Evolutionary conservation across 805 yeast species (phyloP), one percentile per base, ranked within the genome.

Genomic region (Zygosaccharomyces siamensis): DNA sequence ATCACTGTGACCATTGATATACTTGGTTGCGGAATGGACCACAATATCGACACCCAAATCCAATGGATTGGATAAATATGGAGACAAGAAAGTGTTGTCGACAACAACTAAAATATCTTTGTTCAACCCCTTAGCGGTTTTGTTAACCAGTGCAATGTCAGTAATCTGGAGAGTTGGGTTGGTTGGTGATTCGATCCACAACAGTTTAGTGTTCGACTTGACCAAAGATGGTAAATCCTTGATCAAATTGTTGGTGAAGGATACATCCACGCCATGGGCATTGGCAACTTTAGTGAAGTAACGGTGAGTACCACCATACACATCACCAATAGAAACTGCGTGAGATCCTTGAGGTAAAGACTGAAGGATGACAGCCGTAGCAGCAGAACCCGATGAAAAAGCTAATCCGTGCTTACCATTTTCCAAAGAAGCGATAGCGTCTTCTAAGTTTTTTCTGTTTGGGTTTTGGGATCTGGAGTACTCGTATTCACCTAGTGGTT

Each of bases 1-100:
- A 64, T 88, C 96, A 23, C 95, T 86, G 72, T 88, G 96, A 56
- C 96, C 96, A 64, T 87, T 88, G 71, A 88, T 82, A 75, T 86
- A 89, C 71, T 88, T 88, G 63, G 96, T 86, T 53, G 87, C 95
- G 14, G 93, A 85, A 72, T 88, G 96, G 39, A 86, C 84, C 43
- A 88, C 95, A 52, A 87, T 79, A 63, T 88, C 95, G 47, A 93
- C 96, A 57, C 96, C 96, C 58, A 75, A 82, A 54, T 70, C 72
- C 66, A 88, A 77, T 56, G 96, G 96, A 74, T 86, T 87, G 55
- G 89, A 87, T 61, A 87, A 72, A 73, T 87, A 87, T 62, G 95
- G 95, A 14, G 93, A 84, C 64, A 86, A 72, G 77, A 87, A 88
- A 37, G 96, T 87, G 79, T 87, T 87, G 75, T 87, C 96, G 52